Base-by-base conservation (phyloP, 306 rosid genomes). In the Vachellia collinsii region DNA sequence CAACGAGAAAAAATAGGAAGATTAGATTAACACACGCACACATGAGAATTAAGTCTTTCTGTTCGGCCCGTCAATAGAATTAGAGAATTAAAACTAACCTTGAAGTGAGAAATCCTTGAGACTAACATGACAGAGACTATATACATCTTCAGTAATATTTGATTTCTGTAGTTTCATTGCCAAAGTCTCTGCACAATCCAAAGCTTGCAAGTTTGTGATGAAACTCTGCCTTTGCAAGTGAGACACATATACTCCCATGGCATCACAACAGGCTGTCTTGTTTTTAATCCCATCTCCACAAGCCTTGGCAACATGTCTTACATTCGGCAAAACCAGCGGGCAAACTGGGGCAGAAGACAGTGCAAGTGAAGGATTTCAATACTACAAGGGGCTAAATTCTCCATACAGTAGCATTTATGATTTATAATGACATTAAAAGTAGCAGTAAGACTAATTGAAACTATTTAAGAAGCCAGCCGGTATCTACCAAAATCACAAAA, bases 181-280 rank as follows among this genome's bases (percentile, higher is more conserved):
- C 84, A 95, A 84, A 67, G 94, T 79, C 42, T 93, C 87, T 74
- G 99, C 96, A 92, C 99, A 95, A 76, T 88, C 89, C 87, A 93
- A 85, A 81, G 99, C 97, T 90, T 95, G 99, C 86, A 95, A 84
- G 85, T 95, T 95, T 53, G 99, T 95, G 78, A 95, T 90, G 77
- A 95, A 89, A 77, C 97, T 93, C 87, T 95, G 99, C 88, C 89
- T 93, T 86, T 95, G 99, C 89, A 95, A 86, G 89, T 92, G 98
- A 77, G 97, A 88, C 71, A 93, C 94, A 22, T 95, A 93, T 86
- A 91, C 89, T 68, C 78, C 96, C 98, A 95, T 90, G 67, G 96
- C 91, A 67, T 80, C 70, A 84, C 98, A 95, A 83, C 99, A 95
- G 22, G 87, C 83, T 16, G 90, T 88, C 85, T 76, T 89, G 88